A percentile compares a stretch with the other conserved stretches of the same genome.
Conservation (phyloP, 148 eudicot genomes). For the Heliamphora exappendiculata region DNA sequence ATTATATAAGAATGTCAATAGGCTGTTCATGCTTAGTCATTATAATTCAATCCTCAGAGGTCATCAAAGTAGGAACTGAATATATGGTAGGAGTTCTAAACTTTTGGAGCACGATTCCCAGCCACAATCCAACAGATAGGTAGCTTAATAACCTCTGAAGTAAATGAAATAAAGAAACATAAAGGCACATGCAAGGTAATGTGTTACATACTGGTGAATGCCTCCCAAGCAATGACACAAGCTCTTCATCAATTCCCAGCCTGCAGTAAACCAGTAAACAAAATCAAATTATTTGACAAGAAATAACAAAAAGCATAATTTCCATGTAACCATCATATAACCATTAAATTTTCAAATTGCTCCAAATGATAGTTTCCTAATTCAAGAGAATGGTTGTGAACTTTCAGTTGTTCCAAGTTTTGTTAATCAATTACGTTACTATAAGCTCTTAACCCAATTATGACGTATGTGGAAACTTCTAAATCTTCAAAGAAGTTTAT, state of each 20-base stretch:
- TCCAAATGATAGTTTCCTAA: neutral
- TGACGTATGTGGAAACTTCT: neutral
- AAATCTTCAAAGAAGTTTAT: neutral
- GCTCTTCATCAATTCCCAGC: constrained; percentile 96
- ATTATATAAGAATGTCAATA: neutral
- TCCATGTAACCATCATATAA: neutral
- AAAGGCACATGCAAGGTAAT: neutral
- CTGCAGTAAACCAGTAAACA: constrained; percentile 31
- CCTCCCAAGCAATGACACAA: constrained; percentile 71
- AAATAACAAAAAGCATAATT: neutral
- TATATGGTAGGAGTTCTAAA: neutral
- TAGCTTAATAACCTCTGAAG: neutral
- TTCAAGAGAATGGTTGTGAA: neutral
- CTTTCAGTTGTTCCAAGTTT: neutral
- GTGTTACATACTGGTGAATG: constrained; percentile 62
- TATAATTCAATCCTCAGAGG: neutral
- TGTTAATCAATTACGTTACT: neutral
- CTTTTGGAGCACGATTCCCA: too few species aligned
- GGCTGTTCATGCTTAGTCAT: neutral
- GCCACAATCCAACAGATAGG: neutral
- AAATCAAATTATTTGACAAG: neutral
- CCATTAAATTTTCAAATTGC: neutral
- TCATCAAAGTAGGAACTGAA: neutral
- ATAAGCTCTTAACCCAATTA: neutral
- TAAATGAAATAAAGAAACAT: neutral